These are phyloP conservation scores for Fraxinus anomala DNA, from an alignment of 257 asterid genomes.

Conservation along the genomic window DNA sequence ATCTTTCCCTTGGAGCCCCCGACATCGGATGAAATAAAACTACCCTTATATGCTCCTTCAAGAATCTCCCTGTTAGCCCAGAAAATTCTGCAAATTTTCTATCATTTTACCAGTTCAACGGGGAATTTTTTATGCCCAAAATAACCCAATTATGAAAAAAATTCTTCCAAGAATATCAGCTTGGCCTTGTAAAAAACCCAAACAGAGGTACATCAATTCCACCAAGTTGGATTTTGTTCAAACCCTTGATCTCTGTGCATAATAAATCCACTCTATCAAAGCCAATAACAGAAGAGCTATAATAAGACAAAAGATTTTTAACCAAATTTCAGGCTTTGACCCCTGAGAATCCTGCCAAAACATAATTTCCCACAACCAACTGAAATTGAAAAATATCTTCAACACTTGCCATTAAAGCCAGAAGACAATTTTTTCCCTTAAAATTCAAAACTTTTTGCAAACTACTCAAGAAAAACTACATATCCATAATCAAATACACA, in stretches of 20 bases:
- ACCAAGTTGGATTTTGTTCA: neutral
- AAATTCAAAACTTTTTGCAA: neutral
- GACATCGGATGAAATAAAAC: conserved; percentile 28
- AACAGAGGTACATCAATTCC: neutral
- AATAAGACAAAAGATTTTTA: neutral
- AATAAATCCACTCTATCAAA: neutral
- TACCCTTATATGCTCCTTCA: conserved; percentile 3
- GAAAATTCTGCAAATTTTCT: conserved; percentile 10
- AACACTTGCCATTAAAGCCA: conserved; percentile 15
- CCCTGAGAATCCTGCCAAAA: neutral
- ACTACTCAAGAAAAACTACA: conserved; percentile 6
- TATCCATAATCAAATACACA: conserved; percentile 13
- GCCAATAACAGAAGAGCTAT: neutral
- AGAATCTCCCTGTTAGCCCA: conserved; percentile 12
- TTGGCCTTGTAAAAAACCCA: conserved; percentile 2
- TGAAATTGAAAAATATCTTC: conserved; percentile 18
- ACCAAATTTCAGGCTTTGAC: neutral
- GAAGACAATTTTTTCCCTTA: neutral
- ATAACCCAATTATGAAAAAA: conserved; percentile 16
- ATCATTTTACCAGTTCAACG: neutral
- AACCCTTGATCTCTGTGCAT: neutral
- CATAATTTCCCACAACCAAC: conserved; percentile 14
- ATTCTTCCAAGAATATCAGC: conserved; percentile 8
- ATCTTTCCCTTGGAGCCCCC: conserved; percentile 38
- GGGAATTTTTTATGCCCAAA: conserved; percentile 6